phyloP scores from a whole-genome alignment of 768 basidiomycete genomes.

The Auriscalpium vulgare region DNA sequence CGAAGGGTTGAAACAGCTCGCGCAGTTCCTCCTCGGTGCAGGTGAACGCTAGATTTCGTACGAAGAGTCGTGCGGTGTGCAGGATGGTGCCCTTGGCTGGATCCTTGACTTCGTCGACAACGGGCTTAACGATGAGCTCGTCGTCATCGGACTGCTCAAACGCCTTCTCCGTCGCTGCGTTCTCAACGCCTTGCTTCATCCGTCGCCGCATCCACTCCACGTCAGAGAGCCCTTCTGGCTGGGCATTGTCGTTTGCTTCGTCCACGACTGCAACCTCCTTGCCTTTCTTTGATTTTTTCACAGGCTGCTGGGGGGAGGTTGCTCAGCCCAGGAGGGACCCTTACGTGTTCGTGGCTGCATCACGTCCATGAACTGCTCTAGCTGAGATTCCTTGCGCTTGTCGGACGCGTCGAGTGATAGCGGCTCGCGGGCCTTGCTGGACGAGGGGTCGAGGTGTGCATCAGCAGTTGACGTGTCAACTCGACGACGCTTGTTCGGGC shows the following conservation, averaged over 20 bases:
- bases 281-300: slow-evolving; percentile 13
- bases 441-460: slow-evolving; percentile 14
- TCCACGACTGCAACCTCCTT: not conserved
- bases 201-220: slow-evolving; percentile 68
- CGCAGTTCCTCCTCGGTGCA: slow-evolving; percentile 67
- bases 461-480: slow-evolving; percentile 27
- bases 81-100: slow-evolving; percentile 44
- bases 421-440: not conserved
- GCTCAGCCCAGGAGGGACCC: slow-evolving; percentile 61
- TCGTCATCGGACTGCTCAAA: slow-evolving; percentile 63
- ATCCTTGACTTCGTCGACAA: slow-evolving; percentile 4
- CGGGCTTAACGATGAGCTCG: slow-evolving; percentile 12
- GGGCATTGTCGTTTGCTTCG: slow-evolving; percentile 10
- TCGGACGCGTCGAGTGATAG: slow-evolving; percentile 5
- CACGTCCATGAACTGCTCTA: slow-evolving; percentile 65
- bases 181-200: slow-evolving; percentile 39
- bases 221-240: slow-evolving; percentile 44
- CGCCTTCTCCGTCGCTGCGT: slow-evolving; percentile 34
- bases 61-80: slow-evolving; percentile 73
- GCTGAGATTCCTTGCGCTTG: slow-evolving; percentile 25
- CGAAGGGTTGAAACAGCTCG: slow-evolving; percentile 58
- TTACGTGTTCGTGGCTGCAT: slow-evolving; percentile 60
- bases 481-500: slow-evolving; percentile 65
- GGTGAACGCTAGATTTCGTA: slow-evolving; percentile 91
- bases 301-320: slow-evolving; percentile 16